A percentile compares a stretch with the other conserved stretches of the same genome.
phyloP scores from a whole-genome alignment of 257 asterid species.

The Asclepias syriaca region DNA sequence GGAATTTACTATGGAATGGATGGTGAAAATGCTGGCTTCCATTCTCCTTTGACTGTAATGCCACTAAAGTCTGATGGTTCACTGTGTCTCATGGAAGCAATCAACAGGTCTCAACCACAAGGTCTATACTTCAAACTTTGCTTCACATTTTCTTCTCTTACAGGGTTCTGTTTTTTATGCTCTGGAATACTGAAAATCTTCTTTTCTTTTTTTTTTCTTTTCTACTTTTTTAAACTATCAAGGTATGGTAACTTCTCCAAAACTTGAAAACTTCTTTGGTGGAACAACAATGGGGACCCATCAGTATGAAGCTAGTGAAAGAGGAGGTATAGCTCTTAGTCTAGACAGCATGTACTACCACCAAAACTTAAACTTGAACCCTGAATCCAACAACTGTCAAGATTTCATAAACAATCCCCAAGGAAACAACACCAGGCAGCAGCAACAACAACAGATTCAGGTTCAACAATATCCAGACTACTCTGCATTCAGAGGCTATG shows the following conservation, averaged over 20 bases:
- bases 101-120: slow-evolving; percentile 71
- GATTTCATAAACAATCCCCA: slow-evolving; percentile 36
- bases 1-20: slow-evolving; percentile 55
- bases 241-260: slow-evolving; percentile 57
- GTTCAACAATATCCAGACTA: slow-evolving; percentile 43
- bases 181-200: slow-evolving; percentile 10
- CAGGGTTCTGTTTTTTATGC: background rate
- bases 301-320: slow-evolving; percentile 46
- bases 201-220: background rate
- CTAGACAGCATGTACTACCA: slow-evolving; percentile 72
- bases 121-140: slow-evolving; percentile 36
- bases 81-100: slow-evolving; percentile 72
- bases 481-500: slow-evolving; percentile 35
- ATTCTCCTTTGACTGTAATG: slow-evolving; percentile 63
- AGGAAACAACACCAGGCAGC: slow-evolving; percentile 37
- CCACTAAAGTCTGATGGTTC: slow-evolving; percentile 95
- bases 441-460: slow-evolving; percentile 27
- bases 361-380: slow-evolving; percentile 30
- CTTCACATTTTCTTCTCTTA: background rate
- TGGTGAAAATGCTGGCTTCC: slow-evolving; percentile 43
- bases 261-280: slow-evolving; percentile 83
- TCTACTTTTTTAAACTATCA: slow-evolving; percentile 19
- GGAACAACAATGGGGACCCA: slow-evolving; percentile 66
- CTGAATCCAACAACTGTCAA: slow-evolving; percentile 32
- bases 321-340: slow-evolving; percentile 63